Evolutionary conservation across 225 moss, liverwort and hornwort genomes (phyloP), one percentile per base, ranked within the genome.

Genomic region (Pseudisothecium myosuroides): DNA sequence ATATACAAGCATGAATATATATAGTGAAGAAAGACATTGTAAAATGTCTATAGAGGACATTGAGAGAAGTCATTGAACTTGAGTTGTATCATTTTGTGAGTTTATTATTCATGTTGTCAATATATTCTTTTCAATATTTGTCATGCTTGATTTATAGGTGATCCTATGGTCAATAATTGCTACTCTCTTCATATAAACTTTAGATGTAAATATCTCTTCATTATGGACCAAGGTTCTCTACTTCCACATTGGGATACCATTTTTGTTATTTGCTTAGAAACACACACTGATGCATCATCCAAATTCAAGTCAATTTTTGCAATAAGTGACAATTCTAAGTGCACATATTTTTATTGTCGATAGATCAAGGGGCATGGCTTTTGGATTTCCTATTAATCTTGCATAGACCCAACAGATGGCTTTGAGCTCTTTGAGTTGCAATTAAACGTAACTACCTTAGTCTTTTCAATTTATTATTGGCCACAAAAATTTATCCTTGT

Each of bases 391-490:
- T 17, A 71, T 45, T 45, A 45, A 2, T 28, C 27, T 73, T 43
- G 43, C 28, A 73, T 17, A 28, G 5, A 10, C 0, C 10, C 6
- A 73, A 29, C 0, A 0, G 0, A 17, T 73, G 45, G 17, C 45
- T 45, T 45, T 73, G 29, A 73, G 2, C n/a, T n/a, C n/a, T n/a
- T n/a, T n/a, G n/a, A n/a, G n/a, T 0, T 45, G 0, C 9, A 73
- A 45, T 73, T 0, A 28, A 0, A 73, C 0, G 0, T 28, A 45
- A 28, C 10, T 17, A 6, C 28, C 5, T 26, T 45, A 45, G 3
- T 28, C 17, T 73, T 73, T 73, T 45, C 29, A 73, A 28, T 73
- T 10, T 45, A 45, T 73, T 10, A 3, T 29, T 45, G 43, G 15
- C 9, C 3, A 73, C 5, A 28, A 28, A 73, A 73, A 45, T 45